These are phyloP conservation scores for Phaeosphaeria sp. DNA, from an alignment of 2,329 filamentous ascomycete genomes.

Conservation along the genomic window DNA sequence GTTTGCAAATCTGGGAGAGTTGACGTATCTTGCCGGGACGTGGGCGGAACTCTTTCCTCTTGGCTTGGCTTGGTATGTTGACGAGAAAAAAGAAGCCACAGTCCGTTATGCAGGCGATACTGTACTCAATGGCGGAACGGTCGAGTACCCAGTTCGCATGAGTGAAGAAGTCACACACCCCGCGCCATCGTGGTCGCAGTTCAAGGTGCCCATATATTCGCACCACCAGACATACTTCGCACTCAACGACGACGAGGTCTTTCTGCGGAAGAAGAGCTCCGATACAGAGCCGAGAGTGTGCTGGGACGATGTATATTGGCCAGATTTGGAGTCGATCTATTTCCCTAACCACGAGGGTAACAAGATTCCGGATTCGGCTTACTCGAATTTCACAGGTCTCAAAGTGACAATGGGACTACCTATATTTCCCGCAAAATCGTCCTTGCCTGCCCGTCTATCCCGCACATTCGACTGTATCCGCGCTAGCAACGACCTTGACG, in stretches of 20 bases:
- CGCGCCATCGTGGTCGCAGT: constrained; percentile 14
- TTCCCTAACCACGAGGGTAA: not conserved
- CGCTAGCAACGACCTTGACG: not conserved
- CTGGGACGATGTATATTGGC: constrained; percentile 8
- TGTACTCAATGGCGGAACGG: too few relatives aligned
- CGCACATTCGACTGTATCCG: not conserved
- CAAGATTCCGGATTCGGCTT: not conserved
- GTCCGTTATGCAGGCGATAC: too few relatives aligned
- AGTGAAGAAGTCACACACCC: not conserved
- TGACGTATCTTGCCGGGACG: constrained; percentile 15
- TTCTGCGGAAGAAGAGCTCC: not conserved
- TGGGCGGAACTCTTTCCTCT: constrained; percentile 8
- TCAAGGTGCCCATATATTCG: constrained; percentile 7
- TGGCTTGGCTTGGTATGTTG: constrained; percentile 12
- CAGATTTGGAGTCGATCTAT: not conserved
- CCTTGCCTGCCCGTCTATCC: not conserved
- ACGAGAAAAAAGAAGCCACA: not conserved
- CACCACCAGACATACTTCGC: constrained; percentile 1
- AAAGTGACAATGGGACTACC: not conserved
- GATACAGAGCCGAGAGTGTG: not conserved
- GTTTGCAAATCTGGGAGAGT: not conserved
- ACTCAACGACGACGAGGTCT: not conserved
- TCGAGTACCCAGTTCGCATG: not conserved
- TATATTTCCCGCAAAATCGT: not conserved
- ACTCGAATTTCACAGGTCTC: not conserved